Base-by-base conservation (phyloP, 306 rosid species). In the Pyrus communis region DNA sequence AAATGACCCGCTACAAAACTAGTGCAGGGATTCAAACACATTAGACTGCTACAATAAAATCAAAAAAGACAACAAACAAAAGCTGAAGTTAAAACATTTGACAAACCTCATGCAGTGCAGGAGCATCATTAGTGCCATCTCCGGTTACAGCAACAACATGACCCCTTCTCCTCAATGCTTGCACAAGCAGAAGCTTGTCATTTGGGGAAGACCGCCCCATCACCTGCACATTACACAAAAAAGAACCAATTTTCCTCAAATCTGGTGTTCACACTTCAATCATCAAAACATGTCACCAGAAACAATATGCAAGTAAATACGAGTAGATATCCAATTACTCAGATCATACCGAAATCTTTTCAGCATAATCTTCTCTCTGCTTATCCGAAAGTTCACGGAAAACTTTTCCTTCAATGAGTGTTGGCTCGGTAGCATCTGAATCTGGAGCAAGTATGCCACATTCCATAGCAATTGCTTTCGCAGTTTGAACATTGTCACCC, bases 121-220 rank as follows among this genome's bases (percentile, higher is more conserved):
- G 97, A 77, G 98, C 98, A 82, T 93, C 97, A 81, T 93, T 91
- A 28, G 98, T 89, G 82, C 98, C 98, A 80, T 93, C 97, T 73
- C 98, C 98, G 59, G 96, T 93, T 46, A 91, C 98, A 62, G 98
- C 98, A 81, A 93, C 97, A 77, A 93, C 89, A 57, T 87, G 92
- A 61, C 89, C 89, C 74, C 70, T 86, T 80, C 82, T 93, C 85
- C 91, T 89, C 85, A 93, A 82, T 58, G 97, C 89, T 93, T 93
- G 97, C 87, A 91, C 98, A 69, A 93, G 97, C 77, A 93, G 74
- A 85, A 93, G 97, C 85, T 91, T 91, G 82, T 93, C 98, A 83
- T 82, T 89, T 38, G 98, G 97, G 64, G 97, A 93, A 28, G 98
- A 93, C 30, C 97, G 89, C 33, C 97, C 98, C 98, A 93, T 93